Conservation (phyloP, 129 eudicot species). For the Tanacetum coccineum region DNA sequence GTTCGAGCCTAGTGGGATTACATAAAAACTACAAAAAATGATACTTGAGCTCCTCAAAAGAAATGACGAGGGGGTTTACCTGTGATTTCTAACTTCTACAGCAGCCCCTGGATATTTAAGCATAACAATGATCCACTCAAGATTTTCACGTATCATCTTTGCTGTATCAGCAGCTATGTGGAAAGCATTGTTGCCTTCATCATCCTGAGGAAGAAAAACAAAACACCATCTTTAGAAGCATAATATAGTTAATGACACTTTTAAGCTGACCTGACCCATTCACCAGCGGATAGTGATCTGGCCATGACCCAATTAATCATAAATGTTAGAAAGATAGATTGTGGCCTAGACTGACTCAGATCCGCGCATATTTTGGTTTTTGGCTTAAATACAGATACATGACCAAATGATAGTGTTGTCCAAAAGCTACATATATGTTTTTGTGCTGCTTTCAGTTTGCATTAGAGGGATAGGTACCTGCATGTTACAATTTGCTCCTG, state of each 20-base stretch:
- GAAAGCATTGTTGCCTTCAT: constrained; percentile 97
- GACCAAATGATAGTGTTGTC: background rate
- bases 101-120: constrained; percentile 90
- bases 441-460: background rate
- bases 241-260: too few species aligned
- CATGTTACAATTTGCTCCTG: constrained; percentile 91
- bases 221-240: background rate
- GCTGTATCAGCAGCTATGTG: constrained; percentile 98
- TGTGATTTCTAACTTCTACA: constrained; percentile 85
- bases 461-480: constrained; percentile 48
- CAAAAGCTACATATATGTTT: background rate
- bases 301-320: background rate
- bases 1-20: too few species aligned
- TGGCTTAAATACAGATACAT: background rate
- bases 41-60: too few species aligned
- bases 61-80: constrained; percentile 33
- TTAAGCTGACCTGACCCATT: too few species aligned
- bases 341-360: background rate
- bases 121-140: constrained; percentile 85
- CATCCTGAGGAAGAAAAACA: constrained; percentile 58
- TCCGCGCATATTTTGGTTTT: background rate
- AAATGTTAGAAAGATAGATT: background rate
- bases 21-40: too few species aligned
- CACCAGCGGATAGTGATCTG: too few species aligned
- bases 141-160: constrained; percentile 93